Evolutionary conservation across 139 green algal genomes (phyloP), one percentile per base, ranked within the genome.

Genomic region (Tetradesmus lagerheimii): DNA sequence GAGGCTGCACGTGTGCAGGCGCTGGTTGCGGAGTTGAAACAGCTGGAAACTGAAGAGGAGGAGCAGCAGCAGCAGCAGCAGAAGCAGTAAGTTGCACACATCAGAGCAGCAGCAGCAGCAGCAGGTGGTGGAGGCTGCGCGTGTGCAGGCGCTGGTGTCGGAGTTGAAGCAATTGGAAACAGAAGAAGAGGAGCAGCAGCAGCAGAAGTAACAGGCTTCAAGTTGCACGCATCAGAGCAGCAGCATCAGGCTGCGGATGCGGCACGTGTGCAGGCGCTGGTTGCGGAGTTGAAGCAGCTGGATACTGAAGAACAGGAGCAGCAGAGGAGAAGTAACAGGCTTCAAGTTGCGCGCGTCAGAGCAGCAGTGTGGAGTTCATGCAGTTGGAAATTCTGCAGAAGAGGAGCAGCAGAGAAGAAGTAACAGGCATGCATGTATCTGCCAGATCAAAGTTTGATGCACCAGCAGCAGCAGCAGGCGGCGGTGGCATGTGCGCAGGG

Each of bases 41-140:
- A 87, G 57, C 35, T 87, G 53, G 82, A 87, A 34, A 27, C 53
- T 2, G 9, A 82, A 37, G 76, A 82, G 27, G 75, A 81, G 75
- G 14, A 43, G 5, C 23, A 81, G 75, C 35, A 81, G 12, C 35
- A 80, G 12, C 35, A 43, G 74, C 74, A 75, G 9, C 62, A 75
- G 34, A 16, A 43, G 34, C 74, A 80, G 74, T n/a, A 76, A 29
- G n/a, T n/a, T n/a, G n/a, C n/a, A n/a, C n/a, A n/a, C n/a, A n/a
- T 76, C n/a, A 20, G 27, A 37, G 66, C 18, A 14, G 66, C 15
- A 37, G 0, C 29, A 31, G 66, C 18, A 43, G 67, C 67, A 78
- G 71, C 29, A 43, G 71, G 31, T 4, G 5, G 50, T 43, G 27
- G 41, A 29, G 3, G 80, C 80, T 37, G 80, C 43, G 6, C 29